Conservation (phyloP, 345 rosid species). For the Raphanus raphanistrum region DNA sequence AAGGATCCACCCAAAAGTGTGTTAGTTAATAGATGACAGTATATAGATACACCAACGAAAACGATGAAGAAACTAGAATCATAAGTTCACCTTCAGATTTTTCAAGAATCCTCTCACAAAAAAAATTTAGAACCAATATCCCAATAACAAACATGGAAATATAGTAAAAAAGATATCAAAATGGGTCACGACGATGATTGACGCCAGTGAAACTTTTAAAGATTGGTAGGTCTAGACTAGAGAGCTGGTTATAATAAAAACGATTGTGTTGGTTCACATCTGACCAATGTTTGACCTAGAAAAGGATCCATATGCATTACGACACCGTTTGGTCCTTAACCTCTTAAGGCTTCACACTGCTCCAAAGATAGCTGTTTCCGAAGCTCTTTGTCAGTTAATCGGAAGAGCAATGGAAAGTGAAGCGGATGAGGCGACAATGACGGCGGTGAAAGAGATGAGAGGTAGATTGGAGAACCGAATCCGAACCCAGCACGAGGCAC, state of each 20-base stretch:
- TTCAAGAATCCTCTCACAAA: no score
- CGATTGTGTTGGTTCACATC: not conserved
- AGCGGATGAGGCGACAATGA: conserved; percentile 41
- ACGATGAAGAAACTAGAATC: not conserved
- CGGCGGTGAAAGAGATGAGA: conserved; percentile 59
- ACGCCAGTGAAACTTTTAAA: not conserved
- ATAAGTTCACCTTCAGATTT: no score
- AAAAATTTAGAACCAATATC: not conserved
- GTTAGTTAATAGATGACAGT: not conserved
- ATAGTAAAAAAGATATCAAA: no score
- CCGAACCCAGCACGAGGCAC: conserved; percentile 56
- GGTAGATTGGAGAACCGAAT: conserved; percentile 72
- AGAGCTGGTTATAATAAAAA: not conserved
- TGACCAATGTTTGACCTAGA: no score
- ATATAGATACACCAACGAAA: not conserved
- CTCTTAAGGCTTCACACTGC: no score
- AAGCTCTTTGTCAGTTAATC: not conserved
- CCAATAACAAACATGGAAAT: not conserved
- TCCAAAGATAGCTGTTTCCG: no score
- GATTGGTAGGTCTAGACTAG: not conserved
- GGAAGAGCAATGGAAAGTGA: conserved; percentile 43
- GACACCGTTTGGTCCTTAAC: no score
- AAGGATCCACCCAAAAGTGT: not conserved
- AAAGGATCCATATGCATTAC: no score
- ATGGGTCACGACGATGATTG: not conserved